Evolutionary conservation across 441 rosid species (phyloP), one percentile per base, ranked within the genome.

Genomic region (Arabidopsis hybrid): DNA sequence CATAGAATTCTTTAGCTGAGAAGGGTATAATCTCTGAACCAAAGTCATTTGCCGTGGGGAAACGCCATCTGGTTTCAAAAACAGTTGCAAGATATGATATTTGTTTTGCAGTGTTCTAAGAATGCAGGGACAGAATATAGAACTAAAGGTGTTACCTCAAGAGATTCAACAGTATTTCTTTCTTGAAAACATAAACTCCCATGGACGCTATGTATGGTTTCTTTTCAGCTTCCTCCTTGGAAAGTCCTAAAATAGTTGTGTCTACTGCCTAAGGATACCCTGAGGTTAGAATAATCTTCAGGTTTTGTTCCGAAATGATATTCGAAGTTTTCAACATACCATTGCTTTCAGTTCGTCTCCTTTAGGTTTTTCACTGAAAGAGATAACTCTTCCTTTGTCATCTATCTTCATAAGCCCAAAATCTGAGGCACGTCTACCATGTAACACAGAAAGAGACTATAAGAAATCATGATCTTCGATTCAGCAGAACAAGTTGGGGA

Each of bases 331-430:
- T 45, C 29, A 58, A 32, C 61, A 14, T 77, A 90, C 99, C 97
- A 89, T 95, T 73, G 88, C 92, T 81, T 91, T 91, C 55, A 95
- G 86, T 10, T 88, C 88, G 12, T 26, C 58, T 74, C 96, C 97
- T 85, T 52, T 95, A 18, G 99, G 97, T 83, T 95, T 95, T 85
- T 95, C 97, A 68, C 93, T 89, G 83, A 95, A 95, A 8, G 88
- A 89, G 50, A 89, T 77, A 65, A 95, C 79, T 76, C 88, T 88
- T 81, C 96, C 99, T 66, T 86, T 89, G 40, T 85, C 85, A 88
- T 95, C 90, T 56, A 92, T 92, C 91, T 91, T 95, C 99, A 95
- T 89, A 35, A 95, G 88, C 71, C 99, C 97, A 65, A 95, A 95
- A 76, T 91, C 96, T 69, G 99, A 91, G 78, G 99, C 99, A 73